phyloP scores from a whole-genome alignment of 2,329 filamentous ascomycete species.

The Penicillium sp. region DNA sequence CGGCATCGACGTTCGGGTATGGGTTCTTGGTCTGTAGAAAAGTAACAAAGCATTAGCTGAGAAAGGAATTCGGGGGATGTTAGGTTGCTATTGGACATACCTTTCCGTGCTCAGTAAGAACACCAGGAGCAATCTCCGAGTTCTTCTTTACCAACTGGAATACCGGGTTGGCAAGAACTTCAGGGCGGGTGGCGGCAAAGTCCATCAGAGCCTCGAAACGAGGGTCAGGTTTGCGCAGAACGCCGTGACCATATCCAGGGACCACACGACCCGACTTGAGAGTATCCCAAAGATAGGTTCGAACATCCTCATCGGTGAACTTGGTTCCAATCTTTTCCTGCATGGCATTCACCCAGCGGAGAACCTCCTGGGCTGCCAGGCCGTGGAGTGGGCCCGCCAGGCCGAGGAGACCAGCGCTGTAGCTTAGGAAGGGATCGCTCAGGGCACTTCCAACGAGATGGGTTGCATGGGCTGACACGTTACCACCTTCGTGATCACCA shows the following conservation, averaged over 20 bases:
- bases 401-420: slow-evolving; percentile 92
- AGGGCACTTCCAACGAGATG: slow-evolving; percentile 93
- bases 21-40: slow-evolving; percentile 77
- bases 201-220: slow-evolving; percentile 96
- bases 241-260: slow-evolving; percentile 91
- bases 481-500: slow-evolving; percentile 96
- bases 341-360: slow-evolving; percentile 97
- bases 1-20: slow-evolving; percentile 93
- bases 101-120: slow-evolving; percentile 93
- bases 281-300: slow-evolving; percentile 86
- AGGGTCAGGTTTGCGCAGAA: slow-evolving; percentile 93
- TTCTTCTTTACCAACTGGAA: slow-evolving; percentile 95
- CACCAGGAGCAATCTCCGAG: slow-evolving; percentile 82
- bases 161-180: slow-evolving; percentile 82
- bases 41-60: slow-evolving; percentile 3
- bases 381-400: slow-evolving; percentile 92
- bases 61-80: neutral
- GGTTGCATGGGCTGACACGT: slow-evolving; percentile 92
- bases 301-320: slow-evolving; percentile 78
- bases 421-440: slow-evolving; percentile 91
- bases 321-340: slow-evolving; percentile 76
- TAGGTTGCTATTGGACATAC: slow-evolving; percentile 34
- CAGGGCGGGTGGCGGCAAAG: slow-evolving; percentile 79
- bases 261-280: slow-evolving; percentile 93
- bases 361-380: slow-evolving; percentile 91